Base-by-base conservation (phyloP, 2,329 filamentous ascomycete genomes). In the Fusarium anthophilum region DNA sequence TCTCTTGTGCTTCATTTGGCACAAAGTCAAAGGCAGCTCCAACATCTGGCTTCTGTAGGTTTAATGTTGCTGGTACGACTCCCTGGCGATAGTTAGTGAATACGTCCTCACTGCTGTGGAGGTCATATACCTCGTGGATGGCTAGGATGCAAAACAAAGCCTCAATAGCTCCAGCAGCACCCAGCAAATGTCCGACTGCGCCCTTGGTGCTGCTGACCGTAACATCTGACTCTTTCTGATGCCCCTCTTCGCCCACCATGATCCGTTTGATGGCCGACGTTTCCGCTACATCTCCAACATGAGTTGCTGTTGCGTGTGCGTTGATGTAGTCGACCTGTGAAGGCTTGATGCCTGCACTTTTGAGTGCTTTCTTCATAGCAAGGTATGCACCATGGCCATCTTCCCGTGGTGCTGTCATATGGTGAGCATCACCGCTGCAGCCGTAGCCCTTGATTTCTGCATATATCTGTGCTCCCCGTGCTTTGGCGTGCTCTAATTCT, bases 131-230 rank as follows among this genome's bases (percentile, higher is more conserved):
- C 84, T 98, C 87, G 56, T 91, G 84, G 47, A 98, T 90, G 14
- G 94, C 91, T 68, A 98, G 84, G 28, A 98, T 88, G 4, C 93
- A 91, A 80, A 98, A 97, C 6, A 98, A 85, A 3, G 96, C 93
- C 82, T 99, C 96, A 17, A 98, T 89, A 10, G 96, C 94, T 8
- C 96, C 96, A 5, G 96, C 93, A 43, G 95, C 96, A 20, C 96
- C 96, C 9, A 99, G 87, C 11, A 99, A 85, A 86, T 99, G 96
- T 0, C 96, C 96, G 58, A 97, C 87, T 7, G 96, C 94, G 12
- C 96, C 96, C 81, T 99, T 99, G 1, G 95, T 98, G 82, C 96
- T 96, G 81, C 95, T 98, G 26, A 98, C 89, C 50, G 95, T 94
- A 62, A 98, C 88, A 14, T 93, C 83, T 5, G 85, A 84, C 45